phyloP scores from a whole-genome alignment of 495 filamentous ascomycete genomes.

The Daldinia vernicosa region DNA sequence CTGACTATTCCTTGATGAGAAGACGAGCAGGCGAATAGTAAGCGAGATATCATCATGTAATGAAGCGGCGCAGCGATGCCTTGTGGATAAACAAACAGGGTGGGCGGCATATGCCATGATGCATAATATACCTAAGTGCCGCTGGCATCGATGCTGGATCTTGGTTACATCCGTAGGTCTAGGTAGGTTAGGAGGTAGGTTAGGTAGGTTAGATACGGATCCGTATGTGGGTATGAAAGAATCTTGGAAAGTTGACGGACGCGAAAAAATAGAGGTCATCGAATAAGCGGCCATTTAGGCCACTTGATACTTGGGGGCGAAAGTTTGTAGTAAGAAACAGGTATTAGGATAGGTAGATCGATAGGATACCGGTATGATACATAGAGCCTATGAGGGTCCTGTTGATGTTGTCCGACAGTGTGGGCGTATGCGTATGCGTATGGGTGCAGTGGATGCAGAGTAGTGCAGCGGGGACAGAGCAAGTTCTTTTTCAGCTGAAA shows the following conservation, averaged over 20 bases:
- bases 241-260: constrained; percentile 21
- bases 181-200: constrained; percentile 19
- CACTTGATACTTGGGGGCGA: constrained; percentile 1
- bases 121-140: constrained; percentile 30
- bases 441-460: neutral
- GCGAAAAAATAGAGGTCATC: constrained; percentile 1
- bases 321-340: neutral
- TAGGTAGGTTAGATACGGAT: too few relatives aligned
- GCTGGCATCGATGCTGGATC: constrained; percentile 26
- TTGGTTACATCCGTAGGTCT: constrained; percentile 41
- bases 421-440: neutral
- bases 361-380: neutral
- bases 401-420: neutral
- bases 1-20: neutral
- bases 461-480: neutral
- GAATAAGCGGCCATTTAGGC: constrained; percentile 6
- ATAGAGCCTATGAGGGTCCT: neutral
- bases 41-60: constrained; percentile 40
- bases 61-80: constrained; percentile 28
- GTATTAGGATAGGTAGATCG: constrained; percentile 4
- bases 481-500: constrained; percentile 1
- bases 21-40: constrained; percentile 22
- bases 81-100: constrained; percentile 27
- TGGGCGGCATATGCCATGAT: constrained; percentile 18
- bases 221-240: too few relatives aligned